phyloP scores from a whole-genome alignment of 202 grass and related monocot genomes.

The Cymbopogon flexuosus region DNA sequence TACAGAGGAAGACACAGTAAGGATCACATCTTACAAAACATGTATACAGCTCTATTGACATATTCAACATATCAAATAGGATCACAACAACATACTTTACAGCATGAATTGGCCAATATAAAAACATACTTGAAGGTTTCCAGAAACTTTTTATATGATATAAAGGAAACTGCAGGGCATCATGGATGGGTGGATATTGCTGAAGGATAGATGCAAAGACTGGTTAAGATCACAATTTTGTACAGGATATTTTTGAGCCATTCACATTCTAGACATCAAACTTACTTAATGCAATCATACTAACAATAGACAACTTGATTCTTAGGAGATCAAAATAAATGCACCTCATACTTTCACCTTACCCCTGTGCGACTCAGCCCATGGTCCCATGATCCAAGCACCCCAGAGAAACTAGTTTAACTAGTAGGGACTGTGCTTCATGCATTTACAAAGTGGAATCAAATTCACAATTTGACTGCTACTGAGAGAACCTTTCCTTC shows the following conservation, averaged over 20 bases:
- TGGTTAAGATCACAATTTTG: neutral
- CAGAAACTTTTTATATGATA: neutral
- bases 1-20: conserved; percentile 21
- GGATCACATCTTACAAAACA: neutral
- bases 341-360: neutral
- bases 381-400: neutral
- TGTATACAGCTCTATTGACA: neutral
- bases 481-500: neutral
- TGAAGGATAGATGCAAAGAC: neutral
- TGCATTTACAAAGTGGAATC: neutral
- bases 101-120: conserved; percentile 9
- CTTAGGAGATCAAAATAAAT: neutral
- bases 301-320: conserved; percentile 3
- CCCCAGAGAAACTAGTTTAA: neutral
- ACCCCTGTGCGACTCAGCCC: neutral
- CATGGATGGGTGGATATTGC: neutral
- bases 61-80: neutral
- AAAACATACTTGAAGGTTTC: neutral
- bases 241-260: neutral
- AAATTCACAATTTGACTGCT: neutral
- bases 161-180: neutral
- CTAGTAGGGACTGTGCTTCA: neutral
- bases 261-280: neutral
- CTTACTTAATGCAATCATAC: neutral
- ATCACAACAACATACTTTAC: conserved; percentile 2